Evolutionary conservation across 1,284 basidiomycete genomes (phyloP), one percentile per base, ranked within the genome.

Genomic region (Apiotrichum sp.): DNA sequence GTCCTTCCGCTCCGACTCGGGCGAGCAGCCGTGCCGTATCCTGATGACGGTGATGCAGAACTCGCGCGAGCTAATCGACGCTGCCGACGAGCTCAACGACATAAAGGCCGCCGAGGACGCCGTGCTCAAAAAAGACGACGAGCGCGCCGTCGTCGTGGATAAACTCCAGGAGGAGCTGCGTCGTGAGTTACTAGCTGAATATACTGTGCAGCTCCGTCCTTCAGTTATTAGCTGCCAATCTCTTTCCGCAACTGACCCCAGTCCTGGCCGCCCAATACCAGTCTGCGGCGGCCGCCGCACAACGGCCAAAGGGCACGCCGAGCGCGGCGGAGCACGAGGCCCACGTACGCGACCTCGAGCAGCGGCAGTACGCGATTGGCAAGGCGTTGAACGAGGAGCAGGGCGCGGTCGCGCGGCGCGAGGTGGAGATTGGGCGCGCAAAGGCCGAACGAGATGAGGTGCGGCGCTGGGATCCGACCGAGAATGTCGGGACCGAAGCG

Each of bases 301-400:
- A 68, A 45, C 56, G 73, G 31, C 73, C 73, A 2, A 38, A 62
- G 2, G 65, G 67, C 7, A 65, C 68, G 42, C 71, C 71, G 0
- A 45, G 62, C 3, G 56, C 65, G 5, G 54, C 59, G 13, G 68
- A 71, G 35, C 70, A 75, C 57, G 66, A 71, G 41, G 53, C 57
- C 3, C 62, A 67, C 45, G 65, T 73, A 4, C 56, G 63, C 8
- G 32, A 57, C 3, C 63, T 75, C 16, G 69, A 74, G 47, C 57
- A 67, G 29, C 60, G 72, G 58, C 67, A 71, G 47, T 67, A 66
- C 36, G 47, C 64, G 3, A 52, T 62, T n/a, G 65, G 63, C 9
- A 74, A 74, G 56, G 56, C 63, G 43, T 52, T 75, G 33, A 71
- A 67, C 49, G 72, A 74, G 55, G 71, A 71, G 49, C 65, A 70